Evolutionary conservation across 331 rosid genomes (phyloP).

Genomic region (Malus hybrid): DNA sequence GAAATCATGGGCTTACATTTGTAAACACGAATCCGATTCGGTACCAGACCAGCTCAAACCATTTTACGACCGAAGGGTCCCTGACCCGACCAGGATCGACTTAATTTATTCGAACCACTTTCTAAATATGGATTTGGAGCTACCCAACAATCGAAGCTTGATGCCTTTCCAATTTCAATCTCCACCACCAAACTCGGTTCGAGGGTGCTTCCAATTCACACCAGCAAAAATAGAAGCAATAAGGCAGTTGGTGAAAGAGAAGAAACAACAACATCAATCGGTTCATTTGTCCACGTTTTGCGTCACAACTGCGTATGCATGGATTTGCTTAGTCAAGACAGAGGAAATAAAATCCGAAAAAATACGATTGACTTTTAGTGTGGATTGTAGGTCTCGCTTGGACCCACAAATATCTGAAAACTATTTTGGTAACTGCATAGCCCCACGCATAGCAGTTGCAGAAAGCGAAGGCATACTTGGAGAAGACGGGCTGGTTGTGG

Average conservation of each 20-base stretch:
- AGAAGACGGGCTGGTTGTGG: slow-evolving; percentile 17
- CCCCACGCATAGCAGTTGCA: neutral
- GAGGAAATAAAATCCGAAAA: neutral
- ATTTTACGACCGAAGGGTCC: slow-evolving; percentile 10
- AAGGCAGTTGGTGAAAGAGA: neutral
- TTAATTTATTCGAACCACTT: neutral
- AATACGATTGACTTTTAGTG: neutral
- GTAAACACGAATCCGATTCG: neutral
- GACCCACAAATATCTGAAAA: slow-evolving; percentile 2
- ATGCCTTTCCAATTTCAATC: neutral
- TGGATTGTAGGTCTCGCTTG: slow-evolving; percentile 1
- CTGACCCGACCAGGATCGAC: neutral
- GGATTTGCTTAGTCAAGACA: slow-evolving; percentile 14
- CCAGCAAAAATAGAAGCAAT: neutral
- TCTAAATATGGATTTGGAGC: neutral
- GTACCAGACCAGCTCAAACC: slow-evolving; percentile 6
- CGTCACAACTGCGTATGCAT: slow-evolving; percentile 11
- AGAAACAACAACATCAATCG: neutral
- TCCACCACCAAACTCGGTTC: neutral
- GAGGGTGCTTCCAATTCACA: slow-evolving; percentile 12
- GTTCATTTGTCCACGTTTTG: slow-evolving; percentile 6
- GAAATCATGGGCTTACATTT: slow-evolving; percentile 22
- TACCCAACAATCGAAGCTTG: slow-evolving; percentile 27
- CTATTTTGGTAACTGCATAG: slow-evolving; percentile 18
- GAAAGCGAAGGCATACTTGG: neutral